These are phyloP conservation scores for Primulina eburnea DNA, from an alignment of 257 asterid species.

Conservation along the genomic window DNA sequence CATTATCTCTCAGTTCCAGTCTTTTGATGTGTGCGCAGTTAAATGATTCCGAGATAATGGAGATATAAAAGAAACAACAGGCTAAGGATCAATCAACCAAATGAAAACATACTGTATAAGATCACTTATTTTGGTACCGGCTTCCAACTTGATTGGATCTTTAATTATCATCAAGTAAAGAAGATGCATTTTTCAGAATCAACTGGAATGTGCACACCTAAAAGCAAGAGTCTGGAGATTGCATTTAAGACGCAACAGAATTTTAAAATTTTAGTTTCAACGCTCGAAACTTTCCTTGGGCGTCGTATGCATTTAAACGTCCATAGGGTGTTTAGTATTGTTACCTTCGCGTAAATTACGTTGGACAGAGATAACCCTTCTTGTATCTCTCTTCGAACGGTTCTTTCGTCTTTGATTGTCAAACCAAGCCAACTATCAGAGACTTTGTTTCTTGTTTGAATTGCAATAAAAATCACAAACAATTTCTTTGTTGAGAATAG, in stretches of 20 bases:
- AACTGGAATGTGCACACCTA: constrained; percentile 92
- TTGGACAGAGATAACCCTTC: too few relatives aligned
- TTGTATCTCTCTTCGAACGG: too few relatives aligned
- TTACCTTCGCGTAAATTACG: too few relatives aligned
- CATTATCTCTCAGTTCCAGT: constrained; percentile 15
- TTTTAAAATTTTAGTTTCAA: too few relatives aligned
- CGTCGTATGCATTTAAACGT: too few relatives aligned
- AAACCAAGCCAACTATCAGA: too few relatives aligned
- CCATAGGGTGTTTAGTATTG: too few relatives aligned
- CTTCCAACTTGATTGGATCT: constrained; percentile 84
- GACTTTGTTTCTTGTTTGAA: too few relatives aligned
- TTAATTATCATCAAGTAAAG: constrained; percentile 78
- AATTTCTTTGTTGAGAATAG: too few relatives aligned
- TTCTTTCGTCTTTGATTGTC: too few relatives aligned
- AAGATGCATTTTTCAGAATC: constrained; percentile 81
- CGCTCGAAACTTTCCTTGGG: too few relatives aligned
- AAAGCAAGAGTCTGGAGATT: background rate
- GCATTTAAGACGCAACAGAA: background rate
- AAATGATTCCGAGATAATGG: background rate
- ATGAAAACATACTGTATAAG: constrained; percentile 57
- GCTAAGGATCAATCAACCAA: constrained; percentile 18
- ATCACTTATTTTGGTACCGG: constrained; percentile 76
- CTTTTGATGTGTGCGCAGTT: constrained; percentile 1
- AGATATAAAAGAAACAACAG: constrained; percentile 5
- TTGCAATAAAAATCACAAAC: too few relatives aligned